Base-by-base conservation (phyloP, 768 basidiomycete genomes). In the Coprinopsis marcescibilis region DNA sequence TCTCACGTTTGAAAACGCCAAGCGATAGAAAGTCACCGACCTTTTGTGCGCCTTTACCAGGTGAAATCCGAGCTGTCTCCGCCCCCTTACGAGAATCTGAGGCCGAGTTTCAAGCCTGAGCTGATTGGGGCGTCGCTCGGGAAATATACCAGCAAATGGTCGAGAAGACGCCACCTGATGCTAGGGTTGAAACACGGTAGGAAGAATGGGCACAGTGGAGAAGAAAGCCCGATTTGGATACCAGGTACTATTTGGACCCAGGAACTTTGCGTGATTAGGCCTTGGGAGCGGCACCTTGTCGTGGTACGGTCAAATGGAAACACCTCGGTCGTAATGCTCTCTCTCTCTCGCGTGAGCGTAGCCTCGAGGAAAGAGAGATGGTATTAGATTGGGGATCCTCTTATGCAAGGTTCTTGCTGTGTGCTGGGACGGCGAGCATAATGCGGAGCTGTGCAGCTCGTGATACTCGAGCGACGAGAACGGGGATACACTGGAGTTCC, bases 21-120 rank as follows among this genome's bases (percentile, higher is more conserved):
- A 40, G 38, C 20, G 15, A 23, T 40, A 10, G 5, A 24, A 40
- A 40, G 20, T 24, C 17, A 17, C 21, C 11, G 21, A 24, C 5
- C 6, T 40, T 23, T n/a, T n/a, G n/a, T n/a, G n/a, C n/a, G n/a
- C n/a, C n/a, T n/a, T 11, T 6, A 40, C 20, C 29, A n/a, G 21
- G 21, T 24, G 38, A 40, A 40, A 40, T 24, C 38, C 38, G 38
- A 40, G 21, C 15, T 40, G 38, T 40, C 38, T 40, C 38, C 38
- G 38, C 21, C 25, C 38, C 11, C 7, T 40, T 8, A 11, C 6
- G 5, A 23, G 19, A 19, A 32, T 8, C 29, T 32, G 29, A n/a
- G 7, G 10, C 15, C 20, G 5, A 40, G 21, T 20, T 19, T 24
- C 20, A 40, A 24, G n/a, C n/a, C n/a, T n/a, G n/a, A n/a, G n/a